Base-by-base conservation (phyloP, 306 rosid species). In the Inga oerstediana region DNA sequence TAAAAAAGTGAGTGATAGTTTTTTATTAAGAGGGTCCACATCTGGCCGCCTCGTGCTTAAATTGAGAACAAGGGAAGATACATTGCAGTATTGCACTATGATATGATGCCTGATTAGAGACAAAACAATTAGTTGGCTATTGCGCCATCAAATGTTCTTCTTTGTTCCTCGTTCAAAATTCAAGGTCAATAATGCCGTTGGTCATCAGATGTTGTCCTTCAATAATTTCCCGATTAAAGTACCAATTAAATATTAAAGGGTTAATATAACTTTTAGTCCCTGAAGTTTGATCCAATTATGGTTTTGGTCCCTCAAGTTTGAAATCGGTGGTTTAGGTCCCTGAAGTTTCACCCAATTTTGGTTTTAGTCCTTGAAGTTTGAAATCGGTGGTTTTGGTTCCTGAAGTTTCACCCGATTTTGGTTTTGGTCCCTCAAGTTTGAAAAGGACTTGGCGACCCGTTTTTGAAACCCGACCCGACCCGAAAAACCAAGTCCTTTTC, bases 11-110 rank as follows among this genome's bases (percentile, higher is more conserved):
- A 2, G 69, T 1, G 52, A 52, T 74, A 12, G 56, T 74, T 54
- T 32, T 32, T 32, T 39, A 39, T 39, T 69, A 78, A 0, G 79
- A 43, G 73, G 72, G 11, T 51, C 11, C 32, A 49, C 4, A 22
- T 4, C 32, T 41, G 46, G 88, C 81, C 86, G 88, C 86, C 88
- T 71, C 86, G 84, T 81, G 88, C 78, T 62, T 69, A 32, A 46
- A 51, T 74, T 24, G 4, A 74, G 10, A 62, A 64, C 32, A 54
- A 20, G 35, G 19, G 34, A 24, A 87, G 66, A 54, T 84, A 19
- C 90, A 87, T 24, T 84, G 87, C 17, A 87, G 71, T 10, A 87
- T 24, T 84, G 87, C 17, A 84, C 76, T 22, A 22, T n/a, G 30
- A 58, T 20, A 5, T 4, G 27, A 22, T 8, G 6, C 66, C 5